Conservation (phyloP, 2,329 filamentous ascomycete species). For the Alternaria infectoria region DNA sequence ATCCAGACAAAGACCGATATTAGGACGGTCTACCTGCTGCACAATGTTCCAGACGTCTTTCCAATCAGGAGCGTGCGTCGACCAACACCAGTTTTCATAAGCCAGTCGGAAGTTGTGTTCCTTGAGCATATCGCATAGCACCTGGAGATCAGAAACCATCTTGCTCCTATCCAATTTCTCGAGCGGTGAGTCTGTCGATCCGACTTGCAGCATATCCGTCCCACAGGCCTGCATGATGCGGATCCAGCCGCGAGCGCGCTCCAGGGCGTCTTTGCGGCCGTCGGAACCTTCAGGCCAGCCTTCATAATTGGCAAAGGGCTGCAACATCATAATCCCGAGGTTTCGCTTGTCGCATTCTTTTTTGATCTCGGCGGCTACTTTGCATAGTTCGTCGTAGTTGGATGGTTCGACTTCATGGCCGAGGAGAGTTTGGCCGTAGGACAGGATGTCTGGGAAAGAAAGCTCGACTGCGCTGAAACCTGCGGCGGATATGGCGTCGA, state of each 20-base stretch:
- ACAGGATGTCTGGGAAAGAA: constrained; percentile 73
- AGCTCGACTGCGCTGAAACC: constrained; percentile 76
- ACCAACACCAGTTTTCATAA: constrained; percentile 80
- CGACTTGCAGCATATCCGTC: constrained; percentile 71
- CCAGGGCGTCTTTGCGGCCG: constrained; percentile 68
- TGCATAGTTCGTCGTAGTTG: constrained; percentile 65
- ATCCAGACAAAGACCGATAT: constrained; percentile 77
- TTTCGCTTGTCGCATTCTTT: constrained; percentile 60
- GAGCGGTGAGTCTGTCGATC: constrained; percentile 67
- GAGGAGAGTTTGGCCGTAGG: constrained; percentile 63
- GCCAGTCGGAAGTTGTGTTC: constrained; percentile 66
- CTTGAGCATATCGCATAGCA: constrained; percentile 62
- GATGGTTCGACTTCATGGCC: constrained; percentile 60
- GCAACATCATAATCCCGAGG: constrained; percentile 72
- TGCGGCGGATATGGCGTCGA: constrained; percentile 67
- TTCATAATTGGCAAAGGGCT: constrained; percentile 79
- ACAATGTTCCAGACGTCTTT: constrained; percentile 73
- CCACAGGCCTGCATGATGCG: constrained; percentile 73
- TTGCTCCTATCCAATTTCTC: constrained; percentile 60
- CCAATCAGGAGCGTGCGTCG: constrained; percentile 71
- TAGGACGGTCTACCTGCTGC: constrained; percentile 64
- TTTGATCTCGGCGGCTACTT: constrained; percentile 62
- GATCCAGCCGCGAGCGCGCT: constrained; percentile 70
- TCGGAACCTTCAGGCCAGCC: constrained; percentile 68
- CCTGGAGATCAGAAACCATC: constrained; percentile 66